Evolutionary conservation across 2,329 filamentous ascomycete genomes (phyloP).

Genomic region (Aspergillus vadensis): DNA sequence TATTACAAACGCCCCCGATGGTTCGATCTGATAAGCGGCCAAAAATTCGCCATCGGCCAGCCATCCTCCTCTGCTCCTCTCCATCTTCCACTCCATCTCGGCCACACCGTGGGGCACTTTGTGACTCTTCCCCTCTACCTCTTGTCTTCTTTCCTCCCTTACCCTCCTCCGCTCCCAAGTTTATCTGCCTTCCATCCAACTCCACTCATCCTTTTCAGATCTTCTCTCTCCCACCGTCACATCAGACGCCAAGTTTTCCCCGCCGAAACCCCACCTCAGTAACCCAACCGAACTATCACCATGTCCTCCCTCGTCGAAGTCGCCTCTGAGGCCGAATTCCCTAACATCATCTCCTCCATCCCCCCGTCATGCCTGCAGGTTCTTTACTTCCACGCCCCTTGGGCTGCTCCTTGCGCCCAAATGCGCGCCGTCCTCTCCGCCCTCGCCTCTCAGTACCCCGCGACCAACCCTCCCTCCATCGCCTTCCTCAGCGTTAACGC

Average conservation of each 20-base stretch:
- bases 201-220: background rate
- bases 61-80: slow-evolving; percentile 16
- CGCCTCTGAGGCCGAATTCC: slow-evolving; percentile 72
- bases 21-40: slow-evolving; percentile 37
- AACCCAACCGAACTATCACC: slow-evolving; percentile 22
- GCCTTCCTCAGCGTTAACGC: slow-evolving; percentile 91
- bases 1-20: slow-evolving; percentile 12
- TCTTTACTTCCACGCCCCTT: slow-evolving; percentile 93
- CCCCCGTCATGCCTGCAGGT: slow-evolving; percentile 73
- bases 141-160: background rate
- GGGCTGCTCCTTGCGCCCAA: slow-evolving; percentile 93
- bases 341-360: slow-evolving; percentile 65
- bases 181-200: background rate
- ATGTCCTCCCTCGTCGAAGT: slow-evolving; percentile 82
- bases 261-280: slow-evolving; percentile 2
- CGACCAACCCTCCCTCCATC: slow-evolving; percentile 65
- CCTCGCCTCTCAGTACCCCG: slow-evolving; percentile 82
- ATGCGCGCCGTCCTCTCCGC: slow-evolving; percentile 86
- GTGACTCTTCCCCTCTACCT: slow-evolving; percentile 6
- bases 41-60: slow-evolving; percentile 25
- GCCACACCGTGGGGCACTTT: slow-evolving; percentile 1
- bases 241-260: slow-evolving; percentile 2
- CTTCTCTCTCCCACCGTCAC: background rate
- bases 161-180: background rate
- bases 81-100: slow-evolving; percentile 11